A percentile compares a stretch with the other conserved stretches of the same genome.
These are phyloP conservation scores for Gynostemma pentaphyllum DNA, from an alignment of 306 rosid species.

Conservation along the genomic window DNA sequence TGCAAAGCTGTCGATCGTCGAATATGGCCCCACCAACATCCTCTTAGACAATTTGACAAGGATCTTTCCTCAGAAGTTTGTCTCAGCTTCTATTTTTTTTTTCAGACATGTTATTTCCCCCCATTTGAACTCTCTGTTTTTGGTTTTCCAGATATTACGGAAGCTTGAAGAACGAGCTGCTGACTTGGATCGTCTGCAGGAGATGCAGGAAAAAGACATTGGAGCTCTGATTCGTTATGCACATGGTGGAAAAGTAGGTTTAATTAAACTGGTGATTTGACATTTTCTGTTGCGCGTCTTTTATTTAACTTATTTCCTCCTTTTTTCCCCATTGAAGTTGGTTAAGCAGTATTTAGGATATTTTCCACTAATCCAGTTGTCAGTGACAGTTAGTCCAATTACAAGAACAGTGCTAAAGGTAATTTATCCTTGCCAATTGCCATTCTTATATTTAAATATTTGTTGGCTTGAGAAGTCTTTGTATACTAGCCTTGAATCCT, in stretches of 20 bases:
- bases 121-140: neutral
- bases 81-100: constrained; percentile 18
- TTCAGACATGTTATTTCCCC: constrained; percentile 2
- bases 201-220: constrained; percentile 91
- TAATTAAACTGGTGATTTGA: constrained; percentile 6
- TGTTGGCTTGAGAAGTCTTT: neutral
- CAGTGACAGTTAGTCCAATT: constrained; percentile 92
- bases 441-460: neutral
- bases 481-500: neutral
- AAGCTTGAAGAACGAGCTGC: constrained; percentile 88
- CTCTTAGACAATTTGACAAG: constrained; percentile 84
- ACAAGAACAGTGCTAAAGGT: constrained; percentile 98
- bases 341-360: constrained; percentile 75
- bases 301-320: constrained; percentile 5
- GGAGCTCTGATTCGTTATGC: constrained; percentile 83
- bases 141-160: constrained; percentile 43
- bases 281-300: constrained; percentile 12
- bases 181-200: constrained; percentile 69
- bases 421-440: constrained; percentile 1
- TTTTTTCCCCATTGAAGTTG: constrained; percentile 34
- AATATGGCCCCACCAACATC: constrained; percentile 94
- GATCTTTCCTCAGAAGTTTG: constrained; percentile 75
- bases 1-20: constrained; percentile 98
- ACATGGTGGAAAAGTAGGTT: constrained; percentile 83
- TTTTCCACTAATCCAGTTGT: constrained; percentile 82